These are phyloP conservation scores for Vaccinium myrtillus DNA, from an alignment of 148 eudicot species.

Conservation along the genomic window DNA sequence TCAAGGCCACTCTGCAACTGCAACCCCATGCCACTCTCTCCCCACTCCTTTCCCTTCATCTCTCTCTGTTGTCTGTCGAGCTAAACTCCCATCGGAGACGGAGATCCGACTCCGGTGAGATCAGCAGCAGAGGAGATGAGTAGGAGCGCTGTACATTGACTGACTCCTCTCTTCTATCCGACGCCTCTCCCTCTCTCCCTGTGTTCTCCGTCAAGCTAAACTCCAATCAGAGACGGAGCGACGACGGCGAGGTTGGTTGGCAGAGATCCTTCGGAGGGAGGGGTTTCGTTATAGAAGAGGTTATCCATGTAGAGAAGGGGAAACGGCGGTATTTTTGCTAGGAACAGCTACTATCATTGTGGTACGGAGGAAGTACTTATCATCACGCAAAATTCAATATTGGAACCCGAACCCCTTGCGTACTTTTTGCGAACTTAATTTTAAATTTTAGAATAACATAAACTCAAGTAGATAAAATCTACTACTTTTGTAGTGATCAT, in stretches of 20 bases:
- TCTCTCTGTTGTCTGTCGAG: background rate
- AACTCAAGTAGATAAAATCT: too few species aligned
- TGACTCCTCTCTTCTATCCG: background rate
- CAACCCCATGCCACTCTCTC: background rate
- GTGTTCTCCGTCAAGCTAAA: too few species aligned
- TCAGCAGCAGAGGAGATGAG: background rate
- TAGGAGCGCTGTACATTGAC: background rate
- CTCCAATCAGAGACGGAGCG: background rate
- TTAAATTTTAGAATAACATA: too few species aligned
- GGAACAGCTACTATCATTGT: background rate
- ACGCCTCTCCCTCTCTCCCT: too few species aligned
- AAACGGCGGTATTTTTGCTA: background rate
- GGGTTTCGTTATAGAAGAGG: background rate
- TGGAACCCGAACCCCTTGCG: too few species aligned
- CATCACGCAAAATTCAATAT: too few species aligned
- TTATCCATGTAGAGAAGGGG: background rate
- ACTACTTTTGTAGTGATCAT: too few species aligned
- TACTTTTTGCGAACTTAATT: too few species aligned
- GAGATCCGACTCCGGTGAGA: background rate
- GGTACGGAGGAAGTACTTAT: too few species aligned
- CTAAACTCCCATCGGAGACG: background rate
- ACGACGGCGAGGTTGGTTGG: background rate
- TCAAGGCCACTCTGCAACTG: background rate
- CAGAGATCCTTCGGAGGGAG: background rate
- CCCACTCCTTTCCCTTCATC: background rate